phyloP scores from a whole-genome alignment of 805 yeast genomes.

The Henningerozyma blattae region DNA sequence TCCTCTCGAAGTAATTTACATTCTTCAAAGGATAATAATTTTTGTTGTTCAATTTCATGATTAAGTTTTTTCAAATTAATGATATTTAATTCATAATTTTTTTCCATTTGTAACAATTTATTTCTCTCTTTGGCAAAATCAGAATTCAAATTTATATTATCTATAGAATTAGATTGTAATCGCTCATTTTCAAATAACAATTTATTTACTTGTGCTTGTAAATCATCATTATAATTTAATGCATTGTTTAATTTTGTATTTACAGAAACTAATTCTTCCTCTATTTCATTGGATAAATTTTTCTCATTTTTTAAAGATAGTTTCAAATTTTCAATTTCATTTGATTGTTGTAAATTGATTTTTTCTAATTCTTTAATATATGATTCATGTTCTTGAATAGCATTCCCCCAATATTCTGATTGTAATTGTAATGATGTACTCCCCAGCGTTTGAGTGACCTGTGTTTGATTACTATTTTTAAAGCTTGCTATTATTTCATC shows the following conservation, averaged over 20 bases:
- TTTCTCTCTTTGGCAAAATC: slow-evolving; percentile 31
- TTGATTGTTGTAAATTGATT: slow-evolving; percentile 40
- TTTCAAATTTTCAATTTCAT: slow-evolving; percentile 37
- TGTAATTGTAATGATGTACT: slow-evolving; percentile 12
- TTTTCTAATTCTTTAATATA: slow-evolving; percentile 38
- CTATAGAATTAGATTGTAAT: slow-evolving; percentile 14
- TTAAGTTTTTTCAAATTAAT: slow-evolving; percentile 23
- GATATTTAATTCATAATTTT: slow-evolving; percentile 16
- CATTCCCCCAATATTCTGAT: slow-evolving; percentile 22
- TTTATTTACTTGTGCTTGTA: slow-evolving; percentile 29
- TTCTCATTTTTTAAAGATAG: slow-evolving; percentile 25
- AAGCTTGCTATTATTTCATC: slow-evolving; percentile 19
- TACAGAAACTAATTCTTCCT: slow-evolving; percentile 38
- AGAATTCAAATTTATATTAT: slow-evolving; percentile 18
- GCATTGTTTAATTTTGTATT: slow-evolving; percentile 33
- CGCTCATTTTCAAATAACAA: slow-evolving; percentile 24
- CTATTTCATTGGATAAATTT: slow-evolving; percentile 33
- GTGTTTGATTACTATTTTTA: slow-evolving; percentile 5
- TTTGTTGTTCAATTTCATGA: slow-evolving; percentile 39
- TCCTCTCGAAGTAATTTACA: slow-evolving; percentile 45
- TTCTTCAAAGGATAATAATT: slow-evolving; percentile 42
- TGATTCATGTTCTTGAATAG: slow-evolving; percentile 31
- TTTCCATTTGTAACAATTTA: slow-evolving; percentile 20
- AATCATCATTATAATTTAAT: too few relatives aligned
- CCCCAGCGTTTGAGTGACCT: too few relatives aligned